Evolutionary conservation across 805 yeast genomes (phyloP).

Genomic region (Danielozyma ontarioensis): DNA sequence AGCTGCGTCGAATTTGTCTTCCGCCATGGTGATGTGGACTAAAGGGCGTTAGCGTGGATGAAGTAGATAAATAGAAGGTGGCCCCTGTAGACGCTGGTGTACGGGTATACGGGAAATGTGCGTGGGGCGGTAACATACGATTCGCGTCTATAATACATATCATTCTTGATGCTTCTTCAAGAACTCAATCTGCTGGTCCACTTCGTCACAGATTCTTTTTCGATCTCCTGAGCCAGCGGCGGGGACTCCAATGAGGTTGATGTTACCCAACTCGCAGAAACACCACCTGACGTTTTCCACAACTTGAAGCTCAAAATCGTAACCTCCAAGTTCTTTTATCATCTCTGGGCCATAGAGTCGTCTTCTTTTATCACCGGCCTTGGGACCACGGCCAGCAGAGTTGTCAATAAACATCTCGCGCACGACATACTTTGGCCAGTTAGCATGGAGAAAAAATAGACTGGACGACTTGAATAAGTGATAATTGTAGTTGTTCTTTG

Average conservation of each 20-base stretch:
- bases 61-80: too few species aligned
- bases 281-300: slow-evolving; percentile 23
- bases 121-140: too few species aligned
- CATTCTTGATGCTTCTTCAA: too few species aligned
- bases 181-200: slow-evolving; percentile 19
- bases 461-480: slow-evolving; percentile 23
- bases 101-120: too few species aligned
- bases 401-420: slow-evolving; percentile 21
- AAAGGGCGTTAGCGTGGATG: too few species aligned
- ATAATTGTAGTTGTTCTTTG: slow-evolving; percentile 21
- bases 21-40: too few species aligned
- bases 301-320: slow-evolving; percentile 25
- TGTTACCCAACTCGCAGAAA: slow-evolving; percentile 20
- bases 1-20: slow-evolving; percentile 68
- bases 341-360: slow-evolving; percentile 23
- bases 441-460: slow-evolving; percentile 31
- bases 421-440: slow-evolving; percentile 30
- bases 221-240: slow-evolving; percentile 15
- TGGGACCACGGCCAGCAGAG: slow-evolving; percentile 24
- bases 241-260: slow-evolving; percentile 19
- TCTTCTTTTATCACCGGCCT: slow-evolving; percentile 14
- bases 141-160: too few species aligned
- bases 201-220: slow-evolving; percentile 17
- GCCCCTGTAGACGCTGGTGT: too few species aligned
- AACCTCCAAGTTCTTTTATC: slow-evolving; percentile 17